phyloP scores from a whole-genome alignment of 768 basidiomycete species.

The Mycena amicta region DNA sequence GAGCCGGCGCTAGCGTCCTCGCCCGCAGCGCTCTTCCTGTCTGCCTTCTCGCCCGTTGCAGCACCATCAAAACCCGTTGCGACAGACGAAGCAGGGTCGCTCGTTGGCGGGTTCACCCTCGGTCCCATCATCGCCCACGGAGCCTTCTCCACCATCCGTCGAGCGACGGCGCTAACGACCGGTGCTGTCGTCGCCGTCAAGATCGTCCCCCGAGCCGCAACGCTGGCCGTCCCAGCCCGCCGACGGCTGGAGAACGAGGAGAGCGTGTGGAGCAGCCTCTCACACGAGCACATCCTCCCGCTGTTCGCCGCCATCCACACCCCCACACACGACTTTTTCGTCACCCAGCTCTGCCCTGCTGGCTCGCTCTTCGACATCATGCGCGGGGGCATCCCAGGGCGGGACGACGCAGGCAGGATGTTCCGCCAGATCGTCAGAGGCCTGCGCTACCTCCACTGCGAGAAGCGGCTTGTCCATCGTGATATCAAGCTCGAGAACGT shows the following conservation, averaged over 20 bases:
- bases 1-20: constrained; percentile 39
- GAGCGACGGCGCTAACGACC: constrained; percentile 65
- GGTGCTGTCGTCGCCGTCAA: constrained; percentile 75
- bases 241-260: constrained; percentile 73
- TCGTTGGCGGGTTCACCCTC: constrained; percentile 71
- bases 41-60: constrained; percentile 54
- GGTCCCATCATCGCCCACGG: constrained; percentile 79
- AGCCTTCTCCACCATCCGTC: constrained; percentile 78
- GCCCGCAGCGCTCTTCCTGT: constrained; percentile 76
- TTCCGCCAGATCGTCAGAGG: constrained; percentile 86
- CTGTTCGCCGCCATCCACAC: constrained; percentile 69
- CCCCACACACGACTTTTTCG: constrained; percentile 70
- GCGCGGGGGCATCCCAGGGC: constrained; percentile 66
- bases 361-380: constrained; percentile 86
- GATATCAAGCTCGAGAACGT: constrained; percentile 98
- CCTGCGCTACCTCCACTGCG: constrained; percentile 80
- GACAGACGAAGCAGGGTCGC: constrained; percentile 64
- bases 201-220: constrained; percentile 66
- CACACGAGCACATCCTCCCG: constrained; percentile 86
- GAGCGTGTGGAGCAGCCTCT: constrained; percentile 70
- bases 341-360: constrained; percentile 82
- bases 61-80: constrained; percentile 39
- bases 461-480: constrained; percentile 79
- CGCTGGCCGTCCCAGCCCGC: constrained; percentile 47
- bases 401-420: constrained; percentile 82